A percentile compares a stretch with the other conserved stretches of the same genome.
phyloP scores from a whole-genome alignment of 2,329 filamentous ascomycete species.

The Clonostachys solani region DNA sequence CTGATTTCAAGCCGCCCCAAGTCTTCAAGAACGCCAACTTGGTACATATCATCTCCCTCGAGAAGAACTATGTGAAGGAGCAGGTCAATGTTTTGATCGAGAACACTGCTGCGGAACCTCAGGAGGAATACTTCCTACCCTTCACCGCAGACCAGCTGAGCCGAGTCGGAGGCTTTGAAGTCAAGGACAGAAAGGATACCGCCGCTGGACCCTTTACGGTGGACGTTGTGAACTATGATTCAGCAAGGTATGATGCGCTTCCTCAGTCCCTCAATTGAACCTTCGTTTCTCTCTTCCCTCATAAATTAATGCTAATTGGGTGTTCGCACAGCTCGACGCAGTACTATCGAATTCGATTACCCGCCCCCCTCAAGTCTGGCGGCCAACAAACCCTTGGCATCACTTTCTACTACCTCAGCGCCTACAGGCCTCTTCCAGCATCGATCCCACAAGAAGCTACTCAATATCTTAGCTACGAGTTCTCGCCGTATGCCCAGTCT shows the following conservation, averaged over 20 bases:
- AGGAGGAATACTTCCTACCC: conserved; percentile 87
- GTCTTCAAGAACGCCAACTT: conserved; percentile 94
- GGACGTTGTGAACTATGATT: conserved; percentile 62
- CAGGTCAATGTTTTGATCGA: conserved; percentile 91
- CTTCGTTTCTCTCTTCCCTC: neutral
- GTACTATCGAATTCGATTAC: conserved; percentile 81
- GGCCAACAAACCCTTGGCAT: conserved; percentile 84
- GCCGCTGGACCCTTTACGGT: conserved; percentile 63
- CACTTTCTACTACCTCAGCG: conserved; percentile 74
- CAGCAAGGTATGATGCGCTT: conserved; percentile 42
- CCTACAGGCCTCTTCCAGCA: conserved; percentile 77
- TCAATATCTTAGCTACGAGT: conserved; percentile 82
- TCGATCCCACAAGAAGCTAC: conserved; percentile 78
- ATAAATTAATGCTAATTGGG: neutral
- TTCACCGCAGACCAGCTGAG: conserved; percentile 75
- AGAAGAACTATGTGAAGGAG: conserved; percentile 89
- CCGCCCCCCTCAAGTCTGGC: conserved; percentile 69
- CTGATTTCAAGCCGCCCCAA: conserved; percentile 77
- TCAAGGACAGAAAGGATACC: conserved; percentile 83
- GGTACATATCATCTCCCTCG: conserved; percentile 83
- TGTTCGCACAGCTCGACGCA: conserved; percentile 56
- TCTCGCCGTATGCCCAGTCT: conserved; percentile 80
- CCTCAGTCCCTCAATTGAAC: too few relatives aligned
- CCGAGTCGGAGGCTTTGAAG: conserved; percentile 81
- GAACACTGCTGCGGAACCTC: conserved; percentile 74